These are phyloP conservation scores for Penicillium sp. DNA, from an alignment of 2,329 filamentous ascomycete genomes.

Conservation along the genomic window DNA sequence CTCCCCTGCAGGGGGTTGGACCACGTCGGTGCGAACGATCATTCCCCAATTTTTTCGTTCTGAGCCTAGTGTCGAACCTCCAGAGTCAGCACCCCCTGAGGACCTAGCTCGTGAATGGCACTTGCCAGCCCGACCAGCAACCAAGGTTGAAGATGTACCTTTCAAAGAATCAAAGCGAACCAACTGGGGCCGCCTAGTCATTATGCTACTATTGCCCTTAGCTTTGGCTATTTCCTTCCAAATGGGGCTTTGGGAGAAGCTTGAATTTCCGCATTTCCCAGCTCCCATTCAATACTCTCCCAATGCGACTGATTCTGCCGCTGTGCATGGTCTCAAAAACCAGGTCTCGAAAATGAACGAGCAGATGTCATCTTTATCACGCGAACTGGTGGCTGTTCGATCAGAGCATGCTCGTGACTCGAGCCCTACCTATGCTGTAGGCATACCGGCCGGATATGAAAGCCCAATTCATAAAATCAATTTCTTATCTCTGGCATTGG, in stretches of 20 bases:
- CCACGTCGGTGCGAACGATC: constrained; percentile 25
- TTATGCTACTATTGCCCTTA: constrained; percentile 14
- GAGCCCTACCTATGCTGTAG: constrained; percentile 20
- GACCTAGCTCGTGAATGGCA: constrained; percentile 8
- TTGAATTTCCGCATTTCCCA: constrained; percentile 14
- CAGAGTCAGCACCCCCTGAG: neutral
- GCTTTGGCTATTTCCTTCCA: constrained; percentile 9
- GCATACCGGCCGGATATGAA: neutral
- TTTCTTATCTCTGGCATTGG: constrained; percentile 67
- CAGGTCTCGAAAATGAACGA: constrained; percentile 30
- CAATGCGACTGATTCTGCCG: constrained; percentile 25
- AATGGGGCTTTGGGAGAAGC: constrained; percentile 8
- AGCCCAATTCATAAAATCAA: constrained; percentile 57
- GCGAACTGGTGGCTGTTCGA: constrained; percentile 27
- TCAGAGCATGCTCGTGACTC: constrained; percentile 24
- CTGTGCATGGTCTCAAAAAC: constrained; percentile 26
- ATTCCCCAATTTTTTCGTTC: constrained; percentile 20
- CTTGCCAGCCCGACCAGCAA: neutral
- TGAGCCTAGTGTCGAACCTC: constrained; percentile 1
- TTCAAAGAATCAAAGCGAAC: neutral
- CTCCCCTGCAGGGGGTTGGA: constrained; percentile 1
- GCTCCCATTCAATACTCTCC: constrained; percentile 11
- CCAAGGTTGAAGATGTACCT: neutral
- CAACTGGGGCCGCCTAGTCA: constrained; percentile 7
- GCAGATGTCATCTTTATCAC: constrained; percentile 34